Base-by-base conservation (phyloP, 495 filamentous ascomycete genomes). In the Thermochaetoides thermophila region DNA sequence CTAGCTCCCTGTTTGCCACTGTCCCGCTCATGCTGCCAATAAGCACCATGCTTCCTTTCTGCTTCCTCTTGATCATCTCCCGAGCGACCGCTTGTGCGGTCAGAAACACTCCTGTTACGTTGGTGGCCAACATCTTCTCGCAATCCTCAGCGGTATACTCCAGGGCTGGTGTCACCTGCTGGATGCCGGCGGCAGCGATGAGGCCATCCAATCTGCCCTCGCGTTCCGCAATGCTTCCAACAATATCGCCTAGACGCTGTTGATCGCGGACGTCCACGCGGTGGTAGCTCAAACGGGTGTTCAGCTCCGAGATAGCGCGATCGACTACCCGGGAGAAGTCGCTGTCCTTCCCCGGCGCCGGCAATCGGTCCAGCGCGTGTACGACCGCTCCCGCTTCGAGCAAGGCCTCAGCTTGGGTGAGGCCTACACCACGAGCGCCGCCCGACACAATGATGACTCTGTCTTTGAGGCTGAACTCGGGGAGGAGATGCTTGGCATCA, bases 201-300 rank as follows among this genome's bases (percentile, higher is more conserved):
- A 89, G 53, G 1, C 84, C 84, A 47, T 89, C 81, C 10, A 89
- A 58, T 14, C 80, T 71, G 5, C 78, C 77, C 44, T 87, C 74
- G 21, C 64, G 63, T 20, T 72, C 63, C 15, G 71, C 79, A 30
- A 93, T 91, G 9, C 62, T 63, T 38, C 66, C 62, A 27, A 91
- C 61, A 18, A 80, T 68, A 22, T 59, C 56, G 49, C 83, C 76
- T 18, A 95, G 62, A 5, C 66, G 55, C 14, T 66, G 59, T 15
- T 76, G 76, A 49, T 86, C 73, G n/a, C 81, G 77, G 16, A 93
- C 83, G 49, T 93, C 84, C 35, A 89, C 76, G 39, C 75, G 76
- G 50, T 79, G 78, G 61, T 93, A 91, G 38, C 72, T 59, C 21
- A 93, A 50, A 27, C 71, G 68, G 13, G 81, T 78, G 24, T 70